A percentile compares a stretch with the other conserved stretches of the same genome.
These are phyloP conservation scores for Cladorrhinum sp. DNA, from an alignment of 2,329 filamentous ascomycete species.

Conservation along the genomic window DNA sequence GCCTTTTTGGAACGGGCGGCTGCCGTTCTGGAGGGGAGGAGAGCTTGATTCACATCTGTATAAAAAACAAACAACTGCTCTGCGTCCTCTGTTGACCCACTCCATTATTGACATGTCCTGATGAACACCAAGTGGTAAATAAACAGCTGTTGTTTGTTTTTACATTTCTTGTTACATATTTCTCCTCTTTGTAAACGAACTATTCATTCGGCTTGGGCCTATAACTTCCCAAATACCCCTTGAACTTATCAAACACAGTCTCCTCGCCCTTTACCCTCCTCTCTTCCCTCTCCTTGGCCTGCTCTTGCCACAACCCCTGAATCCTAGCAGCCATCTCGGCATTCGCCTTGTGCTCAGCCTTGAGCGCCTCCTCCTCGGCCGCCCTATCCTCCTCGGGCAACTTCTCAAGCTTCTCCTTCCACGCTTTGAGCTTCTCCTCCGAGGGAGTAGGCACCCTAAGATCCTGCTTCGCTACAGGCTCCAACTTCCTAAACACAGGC, in stretches of 20 bases:
- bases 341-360: constrained; percentile 60
- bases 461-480: constrained; percentile 23
- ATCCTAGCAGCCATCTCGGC: constrained; percentile 57
- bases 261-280: constrained; percentile 55
- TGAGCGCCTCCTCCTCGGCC: constrained; percentile 61
- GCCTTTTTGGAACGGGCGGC: constrained; percentile 61
- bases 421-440: constrained; percentile 24
- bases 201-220: constrained; percentile 13
- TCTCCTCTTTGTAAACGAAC: not conserved
- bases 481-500: constrained; percentile 55
- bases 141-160: constrained; percentile 6
- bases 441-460: constrained; percentile 34
- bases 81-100: not conserved
- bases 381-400: constrained; percentile 56
- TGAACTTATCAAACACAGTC: constrained; percentile 42
- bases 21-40: constrained; percentile 47
- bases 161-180: constrained; percentile 5
- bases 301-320: constrained; percentile 52
- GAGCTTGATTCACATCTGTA: not conserved
- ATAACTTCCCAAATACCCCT: constrained; percentile 13
- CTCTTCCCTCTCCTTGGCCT: constrained; percentile 51
- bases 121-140: not conserved
- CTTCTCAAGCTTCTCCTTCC: constrained; percentile 56
- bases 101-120: not conserved
- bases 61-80: not conserved